Evolutionary conservation across 306 rosid species (phyloP).

Genomic region (Lupinus albus): DNA sequence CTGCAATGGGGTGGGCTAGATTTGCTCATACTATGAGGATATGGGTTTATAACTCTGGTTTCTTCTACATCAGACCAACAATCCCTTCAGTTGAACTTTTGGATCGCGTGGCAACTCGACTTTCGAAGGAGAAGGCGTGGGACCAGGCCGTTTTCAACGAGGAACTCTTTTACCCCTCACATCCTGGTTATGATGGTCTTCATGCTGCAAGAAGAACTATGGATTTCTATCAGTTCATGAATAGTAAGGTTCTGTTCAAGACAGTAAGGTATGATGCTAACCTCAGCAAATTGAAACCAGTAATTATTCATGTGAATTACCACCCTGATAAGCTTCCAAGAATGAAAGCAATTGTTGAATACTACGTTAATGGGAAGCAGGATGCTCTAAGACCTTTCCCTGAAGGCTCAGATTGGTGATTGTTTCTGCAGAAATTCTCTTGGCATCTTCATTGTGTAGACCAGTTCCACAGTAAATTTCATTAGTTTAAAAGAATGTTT

Average conservation of each 20-base stretch:
- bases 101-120: conserved; percentile 86
- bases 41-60: conserved; percentile 97
- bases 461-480: conserved; percentile 34
- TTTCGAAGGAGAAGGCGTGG: conserved; percentile 73
- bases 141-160: conserved; percentile 97
- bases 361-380: conserved; percentile 65
- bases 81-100: conserved; percentile 83
- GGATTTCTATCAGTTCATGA: conserved; percentile 88
- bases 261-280: conserved; percentile 69
- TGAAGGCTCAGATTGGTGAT: conserved; percentile 70
- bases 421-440: conserved; percentile 26
- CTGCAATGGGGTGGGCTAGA: conserved; percentile 91
- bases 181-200: conserved; percentile 78
- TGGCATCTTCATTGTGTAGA: conserved; percentile 29
- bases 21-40: conserved; percentile 86
- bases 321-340: conserved; percentile 83
- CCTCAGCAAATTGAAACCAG: conserved; percentile 74
- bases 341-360: conserved; percentile 84
- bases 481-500: conserved; percentile 23
- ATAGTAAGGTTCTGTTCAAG: conserved; percentile 88
- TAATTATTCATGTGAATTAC: conserved; percentile 81
- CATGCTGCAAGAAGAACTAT: conserved; percentile 84
- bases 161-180: conserved; percentile 84
- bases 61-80: conserved; percentile 89
- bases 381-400: conserved; percentile 84